These are phyloP conservation scores for Candida mattraensis DNA, from an alignment of 805 yeast species.

Conservation along the genomic window DNA sequence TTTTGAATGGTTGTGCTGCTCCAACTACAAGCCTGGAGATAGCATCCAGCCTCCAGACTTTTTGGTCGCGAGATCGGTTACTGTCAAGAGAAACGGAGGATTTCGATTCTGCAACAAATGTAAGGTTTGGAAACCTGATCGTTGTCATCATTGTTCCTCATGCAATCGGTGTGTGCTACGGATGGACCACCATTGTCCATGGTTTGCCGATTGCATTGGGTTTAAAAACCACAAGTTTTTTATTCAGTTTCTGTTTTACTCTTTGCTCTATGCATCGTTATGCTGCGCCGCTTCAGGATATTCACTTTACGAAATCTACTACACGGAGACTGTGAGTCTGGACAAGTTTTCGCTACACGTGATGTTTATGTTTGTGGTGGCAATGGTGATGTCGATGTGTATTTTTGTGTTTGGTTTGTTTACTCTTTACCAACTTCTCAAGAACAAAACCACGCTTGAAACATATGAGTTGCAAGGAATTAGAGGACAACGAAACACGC, in stretches of 20 bases:
- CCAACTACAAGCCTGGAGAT: constrained; percentile 20
- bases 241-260: constrained; percentile 65
- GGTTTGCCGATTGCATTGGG: constrained; percentile 92
- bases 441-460: constrained; percentile 82
- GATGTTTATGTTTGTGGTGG: constrained; percentile 57
- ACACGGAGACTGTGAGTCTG: constrained; percentile 15
- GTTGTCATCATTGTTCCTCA: constrained; percentile 57
- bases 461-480: constrained; percentile 55
- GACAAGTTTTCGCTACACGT: constrained; percentile 55
- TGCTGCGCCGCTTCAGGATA: constrained; percentile 41
- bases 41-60: constrained; percentile 41
- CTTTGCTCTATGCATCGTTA: constrained; percentile 45
- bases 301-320: constrained; percentile 51
- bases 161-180: constrained; percentile 46
- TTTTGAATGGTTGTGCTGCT: constrained; percentile 40
- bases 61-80: constrained; percentile 41
- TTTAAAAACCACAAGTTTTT: constrained; percentile 77
- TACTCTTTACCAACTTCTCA: constrained; percentile 55
- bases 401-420: constrained; percentile 57
- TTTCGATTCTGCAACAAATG: constrained; percentile 58
- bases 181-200: constrained; percentile 75
- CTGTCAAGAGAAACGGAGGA: constrained; percentile 58
- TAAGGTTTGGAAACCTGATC: constrained; percentile 57
- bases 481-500: constrained; percentile 40
- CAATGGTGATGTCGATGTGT: constrained; percentile 54